Evolutionary conservation across 2,329 filamentous ascomycete genomes (phyloP).

Genomic region (Diplodia scrobiculata): DNA sequence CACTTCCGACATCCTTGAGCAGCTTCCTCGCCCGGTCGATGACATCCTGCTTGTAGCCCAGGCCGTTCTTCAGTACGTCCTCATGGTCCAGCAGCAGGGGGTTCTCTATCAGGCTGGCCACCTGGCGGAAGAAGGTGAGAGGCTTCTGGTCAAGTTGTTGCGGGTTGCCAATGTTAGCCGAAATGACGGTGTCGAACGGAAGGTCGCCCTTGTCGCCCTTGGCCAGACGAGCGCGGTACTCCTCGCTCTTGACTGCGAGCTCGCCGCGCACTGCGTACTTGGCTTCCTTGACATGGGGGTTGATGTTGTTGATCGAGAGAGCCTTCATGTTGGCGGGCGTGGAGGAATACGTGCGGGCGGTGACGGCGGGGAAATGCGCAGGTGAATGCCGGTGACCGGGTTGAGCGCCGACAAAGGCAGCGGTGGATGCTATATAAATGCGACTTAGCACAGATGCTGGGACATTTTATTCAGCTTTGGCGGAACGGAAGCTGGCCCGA

Average conservation of each 20-base stretch:
- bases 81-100: conserved; percentile 79
- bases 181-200: conserved; percentile 89
- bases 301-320: conserved; percentile 85
- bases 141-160: conserved; percentile 99
- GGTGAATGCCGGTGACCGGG: background rate
- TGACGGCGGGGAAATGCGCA: conserved; percentile 15
- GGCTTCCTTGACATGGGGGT: conserved; percentile 80
- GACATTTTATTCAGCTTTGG: background rate
- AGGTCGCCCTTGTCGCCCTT: conserved; percentile 64
- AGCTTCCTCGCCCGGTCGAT: conserved; percentile 80
- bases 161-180: conserved; percentile 97
- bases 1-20: conserved; percentile 80
- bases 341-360: conserved; percentile 18
- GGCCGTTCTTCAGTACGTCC: conserved; percentile 69
- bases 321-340: conserved; percentile 23
- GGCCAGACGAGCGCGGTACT: conserved; percentile 74
- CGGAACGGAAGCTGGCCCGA: conserved; percentile 16
- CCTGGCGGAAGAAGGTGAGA: conserved; percentile 98
- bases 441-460: background rate
- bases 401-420: background rate
- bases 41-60: conserved; percentile 90
- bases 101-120: conserved; percentile 90
- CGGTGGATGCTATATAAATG: conserved; percentile 3
- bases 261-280: conserved; percentile 97
- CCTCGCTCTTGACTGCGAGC: conserved; percentile 88